Conservation (phyloP, 192 early-diverging fungal species). For the Rhizophagus clarus region DNA sequence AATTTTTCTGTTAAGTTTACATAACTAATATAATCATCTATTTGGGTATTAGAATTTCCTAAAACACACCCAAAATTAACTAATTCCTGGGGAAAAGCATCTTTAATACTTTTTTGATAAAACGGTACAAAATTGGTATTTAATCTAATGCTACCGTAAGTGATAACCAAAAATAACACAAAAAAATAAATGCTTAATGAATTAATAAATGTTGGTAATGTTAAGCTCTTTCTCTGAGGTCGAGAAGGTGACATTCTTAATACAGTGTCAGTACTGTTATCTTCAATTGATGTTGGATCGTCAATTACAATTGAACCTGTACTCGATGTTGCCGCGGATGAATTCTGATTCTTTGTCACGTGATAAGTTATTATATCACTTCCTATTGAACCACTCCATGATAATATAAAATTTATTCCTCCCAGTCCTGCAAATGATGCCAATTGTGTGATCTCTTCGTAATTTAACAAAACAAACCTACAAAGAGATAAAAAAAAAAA, state of each 20-base stretch:
- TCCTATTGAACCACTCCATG: slow-evolving; percentile 17
- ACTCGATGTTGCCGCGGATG: neutral
- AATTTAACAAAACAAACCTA: neutral
- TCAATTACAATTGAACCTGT: neutral
- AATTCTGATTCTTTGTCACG: neutral
- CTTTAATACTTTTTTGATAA: slow-evolving; percentile 13
- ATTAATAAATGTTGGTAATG: neutral
- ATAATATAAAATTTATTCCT: slow-evolving; percentile 20
- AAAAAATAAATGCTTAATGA: neutral
- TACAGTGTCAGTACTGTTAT: neutral
- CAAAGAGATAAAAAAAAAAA: neutral
- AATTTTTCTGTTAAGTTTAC: slow-evolving; percentile 34
- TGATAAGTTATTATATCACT: neutral
- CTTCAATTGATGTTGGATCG: neutral
- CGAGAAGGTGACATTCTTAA: neutral
- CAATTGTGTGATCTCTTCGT: neutral
- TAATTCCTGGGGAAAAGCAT: neutral
- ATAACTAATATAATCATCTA: neutral
- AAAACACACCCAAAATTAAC: slow-evolving; percentile 10
- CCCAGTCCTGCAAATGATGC: slow-evolving; percentile 21
- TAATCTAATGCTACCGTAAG: slow-evolving; percentile 16
- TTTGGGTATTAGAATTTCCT: no score
- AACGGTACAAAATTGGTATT: neutral
- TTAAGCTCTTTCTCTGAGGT: neutral
- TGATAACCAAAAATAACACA: neutral